phyloP scores from a whole-genome alignment of 2,329 filamentous ascomycete species.

The Penicillium sp. region DNA sequence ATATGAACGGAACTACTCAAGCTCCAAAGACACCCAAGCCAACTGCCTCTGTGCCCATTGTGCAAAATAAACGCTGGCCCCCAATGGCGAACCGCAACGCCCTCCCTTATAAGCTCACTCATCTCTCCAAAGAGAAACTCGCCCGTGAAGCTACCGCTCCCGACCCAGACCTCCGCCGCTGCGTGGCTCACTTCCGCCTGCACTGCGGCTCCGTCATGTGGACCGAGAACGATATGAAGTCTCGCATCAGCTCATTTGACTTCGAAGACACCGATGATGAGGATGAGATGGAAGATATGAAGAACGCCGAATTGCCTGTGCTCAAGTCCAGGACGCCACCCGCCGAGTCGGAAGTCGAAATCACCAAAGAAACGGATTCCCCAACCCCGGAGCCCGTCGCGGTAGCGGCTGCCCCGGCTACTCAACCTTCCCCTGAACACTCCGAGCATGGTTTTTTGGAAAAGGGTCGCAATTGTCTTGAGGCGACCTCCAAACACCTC shows the following conservation, averaged over 20 bases:
- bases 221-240: constrained; percentile 38
- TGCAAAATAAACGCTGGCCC: constrained; percentile 34
- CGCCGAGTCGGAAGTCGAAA: constrained; percentile 4
- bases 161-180: constrained; percentile 37
- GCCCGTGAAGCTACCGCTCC: constrained; percentile 37
- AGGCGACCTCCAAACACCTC: constrained; percentile 29
- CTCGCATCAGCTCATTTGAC: constrained; percentile 39
- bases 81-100: constrained; percentile 38
- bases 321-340: constrained; percentile 1
- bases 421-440: constrained; percentile 3
- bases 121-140: constrained; percentile 38
- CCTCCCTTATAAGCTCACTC: constrained; percentile 38
- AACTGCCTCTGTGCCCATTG: constrained; percentile 25
- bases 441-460: constrained; percentile 24
- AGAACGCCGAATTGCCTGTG: constrained; percentile 7
- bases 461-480: constrained; percentile 30
- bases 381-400: constrained; percentile 2
- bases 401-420: background rate
- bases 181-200: constrained; percentile 36
- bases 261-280: constrained; percentile 35
- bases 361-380: constrained; percentile 10
- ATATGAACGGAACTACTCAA: constrained; percentile 29
- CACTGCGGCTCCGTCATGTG: constrained; percentile 36
- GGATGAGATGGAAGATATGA: constrained; percentile 26
- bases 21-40: constrained; percentile 23